Percentiles rank a stretch among this genome's conserved stretches.
phyloP scores from a whole-genome alignment of 495 filamentous ascomycete genomes.

The Parathielavia appendiculata region DNA sequence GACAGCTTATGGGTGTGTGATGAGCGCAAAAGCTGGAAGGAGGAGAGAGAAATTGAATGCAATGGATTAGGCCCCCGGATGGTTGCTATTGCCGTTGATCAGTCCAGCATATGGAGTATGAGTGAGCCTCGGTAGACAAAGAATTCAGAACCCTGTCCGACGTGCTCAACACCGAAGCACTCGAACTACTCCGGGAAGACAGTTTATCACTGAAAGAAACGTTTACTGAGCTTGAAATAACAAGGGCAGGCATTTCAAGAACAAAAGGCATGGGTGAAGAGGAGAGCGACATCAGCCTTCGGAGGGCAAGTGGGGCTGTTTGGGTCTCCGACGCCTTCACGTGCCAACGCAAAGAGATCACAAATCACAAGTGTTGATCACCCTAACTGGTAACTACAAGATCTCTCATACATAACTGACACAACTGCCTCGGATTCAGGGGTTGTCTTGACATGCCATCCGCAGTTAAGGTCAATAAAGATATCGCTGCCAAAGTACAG shows the following conservation, averaged over 20 bases:
- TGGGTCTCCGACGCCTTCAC: neutral
- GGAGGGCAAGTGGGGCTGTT: neutral
- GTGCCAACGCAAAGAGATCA: neutral
- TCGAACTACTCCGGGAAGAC: too few relatives aligned
- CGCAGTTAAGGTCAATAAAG: neutral
- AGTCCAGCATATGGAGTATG: neutral
- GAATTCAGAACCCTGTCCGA: neutral
- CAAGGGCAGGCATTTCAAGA: neutral
- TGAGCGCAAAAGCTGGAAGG: neutral
- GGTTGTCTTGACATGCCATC: neutral
- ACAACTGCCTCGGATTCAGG: too few relatives aligned
- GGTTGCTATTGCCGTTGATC: too few relatives aligned
- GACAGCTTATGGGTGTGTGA: neutral
- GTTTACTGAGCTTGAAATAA: neutral
- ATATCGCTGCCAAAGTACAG: neutral
- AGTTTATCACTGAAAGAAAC: neutral
- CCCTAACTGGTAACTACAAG: too few relatives aligned
- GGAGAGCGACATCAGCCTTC: neutral
- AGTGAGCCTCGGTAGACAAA: slow-evolving; percentile 1
- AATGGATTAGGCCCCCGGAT: too few relatives aligned
- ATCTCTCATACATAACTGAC: neutral
- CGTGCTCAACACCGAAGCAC: too few relatives aligned
- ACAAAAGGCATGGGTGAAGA: neutral
- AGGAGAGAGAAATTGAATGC: too few relatives aligned
- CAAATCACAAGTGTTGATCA: neutral